Evolutionary conservation across 169 alveolate species (phyloP), one percentile per base, ranked within the genome.

Genomic region (Plasmodium adleri): DNA sequence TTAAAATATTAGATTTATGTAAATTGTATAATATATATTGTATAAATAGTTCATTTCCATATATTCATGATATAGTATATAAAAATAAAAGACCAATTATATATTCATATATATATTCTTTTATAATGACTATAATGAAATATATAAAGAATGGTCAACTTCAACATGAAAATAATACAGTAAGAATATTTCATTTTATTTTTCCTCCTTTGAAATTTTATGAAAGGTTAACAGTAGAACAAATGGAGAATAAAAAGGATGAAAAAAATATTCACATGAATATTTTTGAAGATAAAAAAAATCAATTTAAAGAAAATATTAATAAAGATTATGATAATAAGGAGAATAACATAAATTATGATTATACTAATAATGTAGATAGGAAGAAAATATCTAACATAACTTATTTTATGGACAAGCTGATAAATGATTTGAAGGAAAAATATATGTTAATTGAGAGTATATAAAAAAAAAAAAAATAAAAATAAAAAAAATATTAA

Each of bases 1-100:
- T 83, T 71, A 56, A 83, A 73, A 70, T 83, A 20, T 24, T 83
- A 59, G 91, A 83, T 62, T n/a, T 83, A 73, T 83, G 91, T 47
- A 83, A 62, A 20, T 8, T 24, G 47, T 47, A 83, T 49, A 24
- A 50, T 28, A 73, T 83, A 28, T 54, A 47, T 15, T 83, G 86
- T 12, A 26, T 83, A 72, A 47, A 60, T 72, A 58, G 71, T 45
- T 62, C 91, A 15, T 22, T 83, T 15, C 91, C 91, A 2, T 83
- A 83, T 52, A 58, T 83, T 47, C 83, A 83, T 62, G 49, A 83
- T 62, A 73, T 83, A 10, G 91, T 83, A 2, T 47, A 83, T 68
- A 83, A 83, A 39, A 83, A 70, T 32, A 83, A 83, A 60, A 28
- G 86, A 15, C 74, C 91, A 20, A 24, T 70, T 43, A 63, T 83